Conservation (phyloP, 2,329 filamentous ascomycete species). For the Apiospora malaysiana region DNA sequence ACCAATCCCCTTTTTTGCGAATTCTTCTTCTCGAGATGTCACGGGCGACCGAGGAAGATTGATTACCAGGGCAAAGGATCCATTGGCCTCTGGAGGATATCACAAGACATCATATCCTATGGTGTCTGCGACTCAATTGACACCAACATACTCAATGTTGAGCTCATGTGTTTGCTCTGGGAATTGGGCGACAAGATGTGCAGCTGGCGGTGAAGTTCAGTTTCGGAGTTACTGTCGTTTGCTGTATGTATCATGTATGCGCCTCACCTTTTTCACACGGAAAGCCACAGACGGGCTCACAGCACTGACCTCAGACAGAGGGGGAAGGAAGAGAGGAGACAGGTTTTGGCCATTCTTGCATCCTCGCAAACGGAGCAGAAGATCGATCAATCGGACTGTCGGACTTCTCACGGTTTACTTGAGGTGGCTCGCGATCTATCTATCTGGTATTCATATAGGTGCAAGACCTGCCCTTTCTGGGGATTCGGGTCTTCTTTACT, state of each 20-base stretch:
- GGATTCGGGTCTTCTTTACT: background rate
- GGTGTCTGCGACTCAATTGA: background rate
- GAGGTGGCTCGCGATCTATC: background rate
- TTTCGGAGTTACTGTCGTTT: background rate
- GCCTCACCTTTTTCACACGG: background rate
- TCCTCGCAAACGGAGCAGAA: background rate
- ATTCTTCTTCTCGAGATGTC: background rate
- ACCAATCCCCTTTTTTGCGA: background rate
- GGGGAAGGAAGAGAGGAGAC: background rate
- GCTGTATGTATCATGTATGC: background rate
- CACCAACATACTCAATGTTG: background rate
- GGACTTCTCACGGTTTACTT: background rate
- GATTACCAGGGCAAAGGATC: background rate
- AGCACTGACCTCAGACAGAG: background rate
- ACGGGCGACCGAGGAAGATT: background rate
- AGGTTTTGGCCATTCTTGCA: background rate
- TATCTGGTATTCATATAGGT: background rate
- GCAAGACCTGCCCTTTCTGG: background rate
- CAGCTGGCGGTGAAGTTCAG: background rate
- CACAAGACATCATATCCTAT: background rate
- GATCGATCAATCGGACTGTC: background rate
- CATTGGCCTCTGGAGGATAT: background rate
- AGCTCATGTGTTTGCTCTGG: background rate
- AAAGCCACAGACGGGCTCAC: background rate
- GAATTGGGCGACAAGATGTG: background rate